Base-by-base conservation (phyloP, 2,329 filamentous ascomycete species). In the Beauveria scarabaeidicola region DNA sequence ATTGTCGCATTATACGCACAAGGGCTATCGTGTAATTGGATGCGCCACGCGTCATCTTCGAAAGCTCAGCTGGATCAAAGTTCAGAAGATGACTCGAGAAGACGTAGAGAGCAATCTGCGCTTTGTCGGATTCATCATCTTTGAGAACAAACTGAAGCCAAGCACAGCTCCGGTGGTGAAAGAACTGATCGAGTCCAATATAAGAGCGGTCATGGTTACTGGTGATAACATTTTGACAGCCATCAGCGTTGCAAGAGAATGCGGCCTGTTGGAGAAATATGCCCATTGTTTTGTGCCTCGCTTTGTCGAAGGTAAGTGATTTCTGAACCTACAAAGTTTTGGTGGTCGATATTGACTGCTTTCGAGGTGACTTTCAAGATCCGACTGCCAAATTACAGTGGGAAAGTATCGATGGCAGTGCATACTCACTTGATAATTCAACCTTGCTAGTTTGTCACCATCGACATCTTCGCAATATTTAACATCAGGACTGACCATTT, bases 161-260 rank as follows among this genome's bases (percentile, higher is more conserved):
- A 91, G 84, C 21, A 97, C 93, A 0, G 82, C 89, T 1, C 82
- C 81, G 1, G 89, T 97, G 38, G 84, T 99, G 27, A 82, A 88
- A 59, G 92, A 97, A 73, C 81, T 99, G 3, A 81, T 84, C 36
- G 79, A 87, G 56, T 93, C 95, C 8, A 89, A 89, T 59, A 96
- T 99, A 65, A 85, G 90, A 40, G 88, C 89, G 29, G 86, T 96
- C 55, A 99, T 99, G 94, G 95, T 95, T 63, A 99, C 94, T 0
- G 94, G 94, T 32, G 94, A 99, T 77, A 99, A 99, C 66, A 97
- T 97, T 63, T 76, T 97, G 58, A 99, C 94, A 10, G 94, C 94
- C 23, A 92, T 99, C 69, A 97, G 92, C 67, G 94, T 99, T 58
- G 93, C 91, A 3, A 83, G 92, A 66, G 92, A 97, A 69, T 97